Conservation (phyloP, 1,139 yeast genomes). For the Yarrowia galli region DNA sequence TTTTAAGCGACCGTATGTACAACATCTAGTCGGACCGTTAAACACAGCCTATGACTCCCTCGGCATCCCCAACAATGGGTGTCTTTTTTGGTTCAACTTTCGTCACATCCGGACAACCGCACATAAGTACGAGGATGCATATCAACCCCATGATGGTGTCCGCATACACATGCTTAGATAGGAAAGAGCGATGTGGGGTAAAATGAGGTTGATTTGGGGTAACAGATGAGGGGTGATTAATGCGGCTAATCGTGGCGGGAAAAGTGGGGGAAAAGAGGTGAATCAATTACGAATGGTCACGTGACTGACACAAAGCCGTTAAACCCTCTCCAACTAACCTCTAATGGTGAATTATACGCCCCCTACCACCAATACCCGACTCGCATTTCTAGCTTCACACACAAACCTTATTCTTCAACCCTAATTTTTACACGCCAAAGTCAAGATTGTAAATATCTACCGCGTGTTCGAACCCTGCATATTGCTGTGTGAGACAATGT, state of each 20-base stretch:
- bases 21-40: too few relatives aligned
- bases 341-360: too few relatives aligned
- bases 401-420: background rate
- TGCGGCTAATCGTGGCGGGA: too few relatives aligned
- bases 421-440: background rate
- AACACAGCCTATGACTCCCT: too few relatives aligned
- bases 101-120: background rate
- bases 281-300: background rate
- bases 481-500: too few relatives aligned
- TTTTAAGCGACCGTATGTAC: too few relatives aligned
- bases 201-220: too few relatives aligned
- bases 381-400: background rate
- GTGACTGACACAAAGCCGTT: too few relatives aligned
- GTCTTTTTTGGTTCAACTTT: too few relatives aligned
- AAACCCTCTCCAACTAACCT: background rate
- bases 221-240: background rate
- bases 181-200: conserved; percentile 29
- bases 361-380: background rate
- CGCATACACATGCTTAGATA: conserved; percentile 38
- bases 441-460: conserved; percentile 5
- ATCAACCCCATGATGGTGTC: background rate
- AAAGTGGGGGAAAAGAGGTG: background rate
- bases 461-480: conserved; percentile 19
- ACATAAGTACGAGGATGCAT: too few relatives aligned
- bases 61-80: too few relatives aligned